A percentile compares a stretch with the other conserved stretches of the same genome.
phyloP scores from a whole-genome alignment of 306 rosid species.

The Acacia acuminata region DNA sequence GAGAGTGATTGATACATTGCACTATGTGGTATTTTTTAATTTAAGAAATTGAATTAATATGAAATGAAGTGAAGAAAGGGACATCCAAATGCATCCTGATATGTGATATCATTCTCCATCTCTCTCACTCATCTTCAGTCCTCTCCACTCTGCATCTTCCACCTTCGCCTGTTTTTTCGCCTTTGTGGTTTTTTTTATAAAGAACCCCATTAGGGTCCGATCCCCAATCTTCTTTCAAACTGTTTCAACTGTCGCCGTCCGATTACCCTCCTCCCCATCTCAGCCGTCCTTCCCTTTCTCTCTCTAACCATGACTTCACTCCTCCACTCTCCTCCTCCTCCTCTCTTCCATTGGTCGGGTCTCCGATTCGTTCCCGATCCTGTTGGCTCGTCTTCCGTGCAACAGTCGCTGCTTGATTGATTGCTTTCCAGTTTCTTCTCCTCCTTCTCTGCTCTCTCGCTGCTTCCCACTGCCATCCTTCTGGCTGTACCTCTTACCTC shows the following conservation, averaged over 20 bases:
- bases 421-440: constrained; percentile 5
- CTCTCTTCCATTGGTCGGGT: constrained; percentile 34
- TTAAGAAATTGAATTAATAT: neutral
- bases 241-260: constrained; percentile 43
- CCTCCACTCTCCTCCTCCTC: neutral
- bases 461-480: neutral
- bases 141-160: neutral
- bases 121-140: neutral
- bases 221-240: constrained; percentile 35
- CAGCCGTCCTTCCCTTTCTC: constrained; percentile 30
- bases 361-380: constrained; percentile 39
- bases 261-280: constrained; percentile 34
- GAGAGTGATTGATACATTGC: neutral
- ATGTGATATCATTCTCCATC: neutral
- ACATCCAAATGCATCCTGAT: neutral
- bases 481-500: neutral
- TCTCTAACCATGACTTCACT: constrained; percentile 3
- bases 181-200: constrained; percentile 1
- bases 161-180: neutral
- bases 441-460: neutral
- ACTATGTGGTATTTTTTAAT: neutral
- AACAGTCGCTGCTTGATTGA: neutral
- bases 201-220: constrained; percentile 26
- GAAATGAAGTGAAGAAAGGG: neutral
- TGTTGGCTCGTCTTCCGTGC: constrained; percentile 32